Percentiles rank a stretch among this genome's conserved stretches.
Evolutionary conservation across 495 filamentous ascomycete genomes (phyloP).

Genomic region (Talaromyces thailandensis): DNA sequence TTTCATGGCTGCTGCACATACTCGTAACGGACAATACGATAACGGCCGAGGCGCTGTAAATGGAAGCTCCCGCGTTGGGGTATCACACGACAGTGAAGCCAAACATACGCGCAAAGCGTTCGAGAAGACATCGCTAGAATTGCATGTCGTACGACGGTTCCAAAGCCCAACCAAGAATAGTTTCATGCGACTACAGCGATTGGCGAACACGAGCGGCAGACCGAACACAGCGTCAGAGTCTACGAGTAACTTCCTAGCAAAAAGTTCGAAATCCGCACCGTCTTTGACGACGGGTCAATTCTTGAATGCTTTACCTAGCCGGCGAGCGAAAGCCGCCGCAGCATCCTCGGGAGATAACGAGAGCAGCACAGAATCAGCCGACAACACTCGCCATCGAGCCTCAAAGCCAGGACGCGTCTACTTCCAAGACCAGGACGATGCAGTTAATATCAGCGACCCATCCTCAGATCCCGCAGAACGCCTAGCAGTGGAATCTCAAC

Average conservation of each 20-base stretch:
- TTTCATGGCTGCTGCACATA: conserved; percentile 19
- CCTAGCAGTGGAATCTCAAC: conserved; percentile 9
- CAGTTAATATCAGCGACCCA: conserved; percentile 18
- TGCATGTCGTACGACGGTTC: conserved; percentile 35
- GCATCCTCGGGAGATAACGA: neutral
- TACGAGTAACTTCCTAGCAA: conserved; percentile 17
- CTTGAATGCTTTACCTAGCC: neutral
- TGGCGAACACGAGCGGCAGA: conserved; percentile 17
- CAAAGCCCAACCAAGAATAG: conserved; percentile 35
- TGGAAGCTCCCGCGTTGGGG: conserved; percentile 17
- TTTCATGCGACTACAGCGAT: conserved; percentile 25
- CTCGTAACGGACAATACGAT: conserved; percentile 25
- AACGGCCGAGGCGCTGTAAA: conserved; percentile 23
- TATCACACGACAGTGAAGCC: conserved; percentile 28
- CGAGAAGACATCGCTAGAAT: conserved; percentile 33
- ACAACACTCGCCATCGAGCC: neutral
- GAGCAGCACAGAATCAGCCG: neutral
- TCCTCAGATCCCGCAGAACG: conserved; percentile 6
- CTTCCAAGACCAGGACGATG: conserved; percentile 20
- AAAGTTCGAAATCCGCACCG: conserved; percentile 32
- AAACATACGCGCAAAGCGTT: conserved; percentile 37
- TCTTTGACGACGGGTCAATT: conserved; percentile 15
- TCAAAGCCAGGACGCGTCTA: conserved; percentile 16
- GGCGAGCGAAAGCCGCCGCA: neutral
- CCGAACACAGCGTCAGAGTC: conserved; percentile 9